phyloP scores from a whole-genome alignment of 495 filamentous ascomycete species.

The Penicillium egyptiacum region DNA sequence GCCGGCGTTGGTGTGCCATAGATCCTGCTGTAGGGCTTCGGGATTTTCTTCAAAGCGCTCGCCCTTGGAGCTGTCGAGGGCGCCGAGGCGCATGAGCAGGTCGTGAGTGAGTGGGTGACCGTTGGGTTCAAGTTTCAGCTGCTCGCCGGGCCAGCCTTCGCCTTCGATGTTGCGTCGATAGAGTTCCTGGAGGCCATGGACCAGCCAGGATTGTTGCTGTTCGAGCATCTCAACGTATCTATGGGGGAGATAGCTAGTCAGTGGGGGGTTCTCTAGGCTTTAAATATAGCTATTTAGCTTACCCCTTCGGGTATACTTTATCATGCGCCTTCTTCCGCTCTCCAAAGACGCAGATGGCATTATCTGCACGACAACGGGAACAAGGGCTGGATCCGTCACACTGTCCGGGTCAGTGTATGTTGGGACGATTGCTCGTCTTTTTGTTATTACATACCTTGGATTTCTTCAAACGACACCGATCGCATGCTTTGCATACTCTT shows the following conservation, averaged over 20 bases:
- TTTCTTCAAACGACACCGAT: constrained; percentile 64
- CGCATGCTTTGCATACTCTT: constrained; percentile 63
- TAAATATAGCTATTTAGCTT: constrained; percentile 16
- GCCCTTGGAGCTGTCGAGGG: constrained; percentile 50
- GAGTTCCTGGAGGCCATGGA: constrained; percentile 60
- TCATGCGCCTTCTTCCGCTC: constrained; percentile 63
- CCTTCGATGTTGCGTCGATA: constrained; percentile 53
- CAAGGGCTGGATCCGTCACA: constrained; percentile 63
- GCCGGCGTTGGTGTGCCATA: constrained; percentile 50
- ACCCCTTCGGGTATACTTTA: constrained; percentile 66
- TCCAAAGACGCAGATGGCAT: constrained; percentile 62
- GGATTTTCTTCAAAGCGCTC: constrained; percentile 62
- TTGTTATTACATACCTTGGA: constrained; percentile 52
- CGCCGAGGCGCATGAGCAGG: constrained; percentile 58
- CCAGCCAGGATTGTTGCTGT: constrained; percentile 64
- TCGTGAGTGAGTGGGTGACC: constrained; percentile 68
- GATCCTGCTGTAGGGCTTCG: constrained; percentile 52
- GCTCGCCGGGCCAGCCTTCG: constrained; percentile 56
- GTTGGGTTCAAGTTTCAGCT: constrained; percentile 49
- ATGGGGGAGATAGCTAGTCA: constrained; percentile 6
- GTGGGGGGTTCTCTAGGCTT: neutral
- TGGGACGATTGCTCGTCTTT: neutral
- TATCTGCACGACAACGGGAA: constrained; percentile 58
- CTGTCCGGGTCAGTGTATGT: constrained; percentile 33
- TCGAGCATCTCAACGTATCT: constrained; percentile 75